A percentile compares a stretch with the other conserved stretches of the same genome.
These are phyloP conservation scores for Stagonosporopsis vannaccii DNA, from an alignment of 2,329 filamentous ascomycete genomes.

Conservation along the genomic window DNA sequence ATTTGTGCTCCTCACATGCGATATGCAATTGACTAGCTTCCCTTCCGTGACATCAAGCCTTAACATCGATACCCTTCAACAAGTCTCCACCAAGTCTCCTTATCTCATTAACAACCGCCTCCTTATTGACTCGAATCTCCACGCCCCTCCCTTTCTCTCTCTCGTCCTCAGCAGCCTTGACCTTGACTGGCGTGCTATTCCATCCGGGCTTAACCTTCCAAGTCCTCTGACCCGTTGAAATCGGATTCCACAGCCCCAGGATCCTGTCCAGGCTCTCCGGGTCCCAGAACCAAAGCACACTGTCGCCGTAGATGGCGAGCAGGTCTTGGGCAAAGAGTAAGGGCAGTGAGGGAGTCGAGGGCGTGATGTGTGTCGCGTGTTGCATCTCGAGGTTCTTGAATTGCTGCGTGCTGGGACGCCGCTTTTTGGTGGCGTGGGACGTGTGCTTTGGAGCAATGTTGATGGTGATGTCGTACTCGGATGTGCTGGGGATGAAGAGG, in stretches of 20 bases:
- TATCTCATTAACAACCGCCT: slow-evolving; percentile 75
- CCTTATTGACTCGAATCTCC: slow-evolving; percentile 69
- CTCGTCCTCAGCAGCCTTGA: slow-evolving; percentile 40
- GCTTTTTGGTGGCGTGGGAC: slow-evolving; percentile 24
- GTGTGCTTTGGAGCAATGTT: slow-evolving; percentile 67
- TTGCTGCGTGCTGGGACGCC: slow-evolving; percentile 47
- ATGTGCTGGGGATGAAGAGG: slow-evolving; percentile 76
- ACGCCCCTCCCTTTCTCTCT: slow-evolving; percentile 51
- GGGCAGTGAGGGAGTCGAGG: slow-evolving; percentile 65
- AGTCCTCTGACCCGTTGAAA: slow-evolving; percentile 56
- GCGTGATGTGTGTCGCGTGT: slow-evolving; percentile 34
- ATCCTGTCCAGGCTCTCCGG: slow-evolving; percentile 63
- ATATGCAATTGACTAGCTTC: background rate
- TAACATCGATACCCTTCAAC: slow-evolving; percentile 55
- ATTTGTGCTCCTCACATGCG: background rate
- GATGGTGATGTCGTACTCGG: slow-evolving; percentile 87
- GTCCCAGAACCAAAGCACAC: slow-evolving; percentile 82
- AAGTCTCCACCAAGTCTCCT: slow-evolving; percentile 67
- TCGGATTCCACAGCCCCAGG: slow-evolving; percentile 71
- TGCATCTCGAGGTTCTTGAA: slow-evolving; percentile 84
- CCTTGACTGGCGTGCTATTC: slow-evolving; percentile 64
- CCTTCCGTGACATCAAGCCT: slow-evolving; percentile 2
- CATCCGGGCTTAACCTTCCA: slow-evolving; percentile 78
- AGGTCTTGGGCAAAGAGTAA: slow-evolving; percentile 73
- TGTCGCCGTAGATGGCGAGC: slow-evolving; percentile 68